phyloP scores from a whole-genome alignment of 129 eudicot genomes.

The Escallonia rubra region DNA sequence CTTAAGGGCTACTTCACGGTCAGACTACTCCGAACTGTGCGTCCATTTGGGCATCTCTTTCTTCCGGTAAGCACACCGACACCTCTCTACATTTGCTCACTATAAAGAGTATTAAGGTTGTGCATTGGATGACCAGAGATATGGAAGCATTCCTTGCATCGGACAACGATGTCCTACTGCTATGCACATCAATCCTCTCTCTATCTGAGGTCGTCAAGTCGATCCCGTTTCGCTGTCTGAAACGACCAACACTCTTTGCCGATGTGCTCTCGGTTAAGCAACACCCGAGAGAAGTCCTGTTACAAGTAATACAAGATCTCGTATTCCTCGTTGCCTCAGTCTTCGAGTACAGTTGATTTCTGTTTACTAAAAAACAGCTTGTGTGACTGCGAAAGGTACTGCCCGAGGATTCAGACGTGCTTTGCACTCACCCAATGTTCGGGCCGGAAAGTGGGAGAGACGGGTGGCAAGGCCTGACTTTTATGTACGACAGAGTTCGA shows the following conservation, averaged over 20 bases:
- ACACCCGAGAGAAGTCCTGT: constrained; percentile 47
- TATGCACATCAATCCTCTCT: constrained; percentile 69
- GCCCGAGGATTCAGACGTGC: constrained; percentile 59
- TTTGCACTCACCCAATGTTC: constrained; percentile 86
- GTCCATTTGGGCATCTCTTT: constrained; percentile 36
- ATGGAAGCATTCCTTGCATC: constrained; percentile 42
- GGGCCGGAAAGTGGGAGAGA: constrained; percentile 74
- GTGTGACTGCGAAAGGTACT: constrained; percentile 31
- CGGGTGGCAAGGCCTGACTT: constrained; percentile 57
- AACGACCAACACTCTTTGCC: constrained; percentile 42
- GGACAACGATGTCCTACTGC: constrained; percentile 48
- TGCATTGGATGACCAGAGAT: constrained; percentile 23
- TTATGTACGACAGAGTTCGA: constrained; percentile 62
- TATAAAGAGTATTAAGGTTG: not conserved
- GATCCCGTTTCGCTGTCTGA: constrained; percentile 38
- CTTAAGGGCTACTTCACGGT: constrained; percentile 61
- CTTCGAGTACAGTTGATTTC: not conserved
- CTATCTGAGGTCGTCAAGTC: constrained; percentile 43
- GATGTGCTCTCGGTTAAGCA: constrained; percentile 80
- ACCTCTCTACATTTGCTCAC: not conserved
- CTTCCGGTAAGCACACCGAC: constrained; percentile 28
- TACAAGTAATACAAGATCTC: constrained; percentile 30
- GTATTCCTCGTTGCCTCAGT: not conserved
- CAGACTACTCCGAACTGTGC: constrained; percentile 47
- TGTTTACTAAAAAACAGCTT: not conserved